These are phyloP conservation scores for Fusarium transvaalense DNA, from an alignment of 2,329 filamentous ascomycete species.

Conservation along the genomic window DNA sequence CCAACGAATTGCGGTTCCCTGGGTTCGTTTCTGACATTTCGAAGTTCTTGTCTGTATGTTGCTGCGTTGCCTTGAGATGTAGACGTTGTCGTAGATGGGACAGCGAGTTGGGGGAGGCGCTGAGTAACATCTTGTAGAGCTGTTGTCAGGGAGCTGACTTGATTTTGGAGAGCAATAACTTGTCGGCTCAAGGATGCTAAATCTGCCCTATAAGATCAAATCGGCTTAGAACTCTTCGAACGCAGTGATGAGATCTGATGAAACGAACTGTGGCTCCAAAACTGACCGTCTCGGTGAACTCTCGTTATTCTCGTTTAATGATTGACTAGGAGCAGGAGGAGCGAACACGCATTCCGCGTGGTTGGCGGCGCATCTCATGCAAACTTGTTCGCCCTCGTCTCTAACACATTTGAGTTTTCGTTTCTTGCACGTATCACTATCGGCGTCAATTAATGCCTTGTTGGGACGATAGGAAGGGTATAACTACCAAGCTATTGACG, in stretches of 20 bases:
- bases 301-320: background rate
- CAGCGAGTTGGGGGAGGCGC: constrained; percentile 3
- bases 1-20: constrained; percentile 14
- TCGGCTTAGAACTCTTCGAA: fast-evolving
- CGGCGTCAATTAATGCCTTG: background rate
- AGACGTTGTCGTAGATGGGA: constrained; percentile 3
- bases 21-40: constrained; percentile 4
- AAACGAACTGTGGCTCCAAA: background rate
- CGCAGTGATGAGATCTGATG: fast-evolving
- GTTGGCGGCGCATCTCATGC: constrained; percentile 5
- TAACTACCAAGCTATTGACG: constrained; percentile 24
- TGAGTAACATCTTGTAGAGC: constrained; percentile 13
- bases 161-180: background rate
- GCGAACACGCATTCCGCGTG: constrained; percentile 11
- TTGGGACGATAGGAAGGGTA: background rate
- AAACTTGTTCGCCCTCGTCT: background rate
- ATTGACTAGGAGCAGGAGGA: background rate
- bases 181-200: constrained; percentile 1
- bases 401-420: constrained; percentile 22
- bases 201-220: background rate
- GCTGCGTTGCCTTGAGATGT: constrained; percentile 1
- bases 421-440: constrained; percentile 24
- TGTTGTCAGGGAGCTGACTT: constrained; percentile 1
- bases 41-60: constrained; percentile 7
- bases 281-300: background rate